phyloP scores from a whole-genome alignment of 768 basidiomycete species.

The Sistotremastrum suecicum region DNA sequence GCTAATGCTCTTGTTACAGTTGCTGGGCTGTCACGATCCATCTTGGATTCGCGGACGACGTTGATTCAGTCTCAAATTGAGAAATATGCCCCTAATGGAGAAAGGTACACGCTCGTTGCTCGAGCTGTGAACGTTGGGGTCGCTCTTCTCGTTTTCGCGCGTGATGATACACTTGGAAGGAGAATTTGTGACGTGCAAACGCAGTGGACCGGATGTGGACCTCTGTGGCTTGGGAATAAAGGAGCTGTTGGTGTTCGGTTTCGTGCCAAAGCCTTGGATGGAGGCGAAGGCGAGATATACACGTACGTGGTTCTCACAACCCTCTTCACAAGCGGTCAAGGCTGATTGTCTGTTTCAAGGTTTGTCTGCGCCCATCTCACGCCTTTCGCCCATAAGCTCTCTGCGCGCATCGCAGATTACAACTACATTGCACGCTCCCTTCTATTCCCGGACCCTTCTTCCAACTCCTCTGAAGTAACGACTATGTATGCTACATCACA shows the following conservation, averaged over 20 bases:
- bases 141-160: conserved; percentile 76
- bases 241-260: conserved; percentile 85
- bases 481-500: conserved; percentile 79
- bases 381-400: conserved; percentile 56
- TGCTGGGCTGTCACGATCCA: conserved; percentile 56
- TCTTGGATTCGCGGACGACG: conserved; percentile 52
- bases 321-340: conserved; percentile 1
- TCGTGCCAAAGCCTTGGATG: conserved; percentile 43
- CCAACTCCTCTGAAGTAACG: conserved; percentile 25
- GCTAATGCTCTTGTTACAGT: conserved; percentile 28
- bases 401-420: conserved; percentile 62
- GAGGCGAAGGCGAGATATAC: conserved; percentile 53
- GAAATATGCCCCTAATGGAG: conserved; percentile 52
- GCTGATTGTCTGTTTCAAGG: conserved; percentile 23
- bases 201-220: conserved; percentile 56
- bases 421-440: conserved; percentile 67
- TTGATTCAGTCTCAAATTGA: conserved; percentile 70
- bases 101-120: conserved; percentile 65
- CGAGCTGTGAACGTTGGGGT: conserved; percentile 78
- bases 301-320: conserved; percentile 43
- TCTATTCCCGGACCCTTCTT: conserved; percentile 48
- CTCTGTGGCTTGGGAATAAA: conserved; percentile 83
- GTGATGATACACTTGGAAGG: conserved; percentile 50
- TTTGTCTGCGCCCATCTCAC: conserved; percentile 91
- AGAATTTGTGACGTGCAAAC: conserved; percentile 53